Conservation (phyloP, 805 yeast species). For the Spathaspora arborariae region DNA sequence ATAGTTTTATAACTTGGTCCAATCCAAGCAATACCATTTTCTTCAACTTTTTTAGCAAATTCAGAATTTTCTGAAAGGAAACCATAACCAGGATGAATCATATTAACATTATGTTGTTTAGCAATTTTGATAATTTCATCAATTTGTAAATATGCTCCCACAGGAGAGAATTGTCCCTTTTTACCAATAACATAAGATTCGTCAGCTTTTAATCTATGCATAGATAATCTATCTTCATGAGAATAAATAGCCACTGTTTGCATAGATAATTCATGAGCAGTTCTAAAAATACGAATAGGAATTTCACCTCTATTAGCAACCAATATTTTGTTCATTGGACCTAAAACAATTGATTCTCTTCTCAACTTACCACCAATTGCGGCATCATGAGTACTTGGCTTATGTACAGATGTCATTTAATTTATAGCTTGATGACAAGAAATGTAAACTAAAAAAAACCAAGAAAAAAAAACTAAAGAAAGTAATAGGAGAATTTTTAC, state of each 20-base stretch:
- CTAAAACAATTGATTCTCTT: conserved; percentile 39
- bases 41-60: conserved; percentile 88
- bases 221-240: conserved; percentile 89
- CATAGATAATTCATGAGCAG: conserved; percentile 97
- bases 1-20: conserved; percentile 89
- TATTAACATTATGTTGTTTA: conserved; percentile 67
- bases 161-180: conserved; percentile 88
- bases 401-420: conserved; percentile 6
- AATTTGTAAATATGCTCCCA: conserved; percentile 91
- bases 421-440: background rate
- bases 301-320: conserved; percentile 87
- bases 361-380: conserved; percentile 25
- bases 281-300: conserved; percentile 85
- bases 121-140: conserved; percentile 75
- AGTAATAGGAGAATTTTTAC: background rate
- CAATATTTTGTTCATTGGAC: conserved; percentile 55
- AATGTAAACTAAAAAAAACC: too few species aligned
- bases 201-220: conserved; percentile 93
- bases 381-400: conserved; percentile 4
- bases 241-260: conserved; percentile 96
- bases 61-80: conserved; percentile 68
- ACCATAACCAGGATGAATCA: conserved; percentile 91
- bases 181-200: conserved; percentile 91
- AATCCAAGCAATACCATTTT: conserved; percentile 89
- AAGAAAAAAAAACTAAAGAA: background rate